Base-by-base conservation (phyloP, 208 protist genomes). In the Crithidia acanthocephali region DNA sequence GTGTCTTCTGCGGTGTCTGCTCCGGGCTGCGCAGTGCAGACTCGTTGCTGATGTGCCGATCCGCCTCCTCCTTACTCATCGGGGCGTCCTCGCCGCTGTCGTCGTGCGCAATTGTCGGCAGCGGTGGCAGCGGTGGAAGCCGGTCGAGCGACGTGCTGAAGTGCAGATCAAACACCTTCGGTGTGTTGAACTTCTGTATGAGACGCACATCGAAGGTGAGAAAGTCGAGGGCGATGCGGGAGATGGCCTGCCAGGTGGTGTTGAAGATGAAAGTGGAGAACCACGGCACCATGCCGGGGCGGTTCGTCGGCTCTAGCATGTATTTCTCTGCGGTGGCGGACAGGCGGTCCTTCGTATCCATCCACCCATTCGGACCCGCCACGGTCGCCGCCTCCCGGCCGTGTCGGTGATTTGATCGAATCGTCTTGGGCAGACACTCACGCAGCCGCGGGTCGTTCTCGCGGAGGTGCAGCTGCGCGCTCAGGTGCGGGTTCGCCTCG, bases 201-300 rank as follows among this genome's bases (percentile, higher is more conserved):
- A 67, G 28, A 37, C 91, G 91, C 44, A 90, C 75, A 56, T 94
- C 91, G 74, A 95, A 94, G n/a, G 80, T 82, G 30, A 93, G 71
- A 66, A 95, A 95, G 61, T 80, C 81, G 1, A 95, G 76, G 25
- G 76, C 72, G 27, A 73, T 52, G 50, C 74, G 74, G 8, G 87
- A 66, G 47, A 85, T 52, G 2, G 78, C 71, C 73, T 95, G 86
- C 76, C 81, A 83, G 8, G 86, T 85, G 10, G 91, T 95, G 45
- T 61, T 58, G 15, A 89, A 66, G 62, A 91, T 81, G 51, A 95
- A 92, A 8, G 84, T 92, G 42, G 88, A 93, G 65, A 79, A 95
- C 88, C 91, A 95, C 42, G 88, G 79, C 50, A 95, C 91, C 91
- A 95, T 95, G 15, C 83, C 86, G 0, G 86, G 82, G 8, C 77